A percentile compares a stretch with the other conserved stretches of the same genome.
These are phyloP conservation scores for Xanthoconium separans DNA, from an alignment of 1,284 basidiomycete genomes.

Conservation along the genomic window DNA sequence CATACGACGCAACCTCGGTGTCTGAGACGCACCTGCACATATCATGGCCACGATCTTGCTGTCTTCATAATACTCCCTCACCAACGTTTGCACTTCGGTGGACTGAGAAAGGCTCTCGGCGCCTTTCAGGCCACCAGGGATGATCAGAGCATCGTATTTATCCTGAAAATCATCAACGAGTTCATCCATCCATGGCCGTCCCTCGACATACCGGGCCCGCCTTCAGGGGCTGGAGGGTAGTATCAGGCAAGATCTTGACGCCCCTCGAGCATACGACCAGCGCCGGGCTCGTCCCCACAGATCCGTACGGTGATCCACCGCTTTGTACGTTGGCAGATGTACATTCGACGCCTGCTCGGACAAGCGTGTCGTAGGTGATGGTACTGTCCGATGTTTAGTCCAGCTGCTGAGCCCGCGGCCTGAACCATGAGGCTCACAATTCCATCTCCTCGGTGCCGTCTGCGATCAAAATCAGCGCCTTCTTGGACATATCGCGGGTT, in stretches of 20 bases:
- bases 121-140: slow-evolving; percentile 82
- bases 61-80: slow-evolving; percentile 58
- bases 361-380: slow-evolving; percentile 77
- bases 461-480: slow-evolving; percentile 76
- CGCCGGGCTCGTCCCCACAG: slow-evolving; percentile 36
- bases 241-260: slow-evolving; percentile 71
- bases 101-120: slow-evolving; percentile 71
- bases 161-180: slow-evolving; percentile 38
- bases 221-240: slow-evolving; percentile 44
- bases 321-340: slow-evolving; percentile 66
- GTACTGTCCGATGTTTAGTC: slow-evolving; percentile 45
- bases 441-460: slow-evolving; percentile 91
- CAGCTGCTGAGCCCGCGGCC: not conserved
- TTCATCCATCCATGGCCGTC: not conserved
- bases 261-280: slow-evolving; percentile 70
- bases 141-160: slow-evolving; percentile 66
- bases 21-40: slow-evolving; percentile 61
- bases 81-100: slow-evolving; percentile 59
- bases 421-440: slow-evolving; percentile 47
- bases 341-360: slow-evolving; percentile 66
- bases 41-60: slow-evolving; percentile 79
- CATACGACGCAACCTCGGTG: not conserved
- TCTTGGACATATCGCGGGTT: slow-evolving; percentile 25
- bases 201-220: slow-evolving; percentile 44
- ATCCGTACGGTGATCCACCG: slow-evolving; percentile 27